These are phyloP conservation scores for Chrysochromulina parva DNA, from an alignment of 78 protist species.

Conservation along the genomic window DNA sequence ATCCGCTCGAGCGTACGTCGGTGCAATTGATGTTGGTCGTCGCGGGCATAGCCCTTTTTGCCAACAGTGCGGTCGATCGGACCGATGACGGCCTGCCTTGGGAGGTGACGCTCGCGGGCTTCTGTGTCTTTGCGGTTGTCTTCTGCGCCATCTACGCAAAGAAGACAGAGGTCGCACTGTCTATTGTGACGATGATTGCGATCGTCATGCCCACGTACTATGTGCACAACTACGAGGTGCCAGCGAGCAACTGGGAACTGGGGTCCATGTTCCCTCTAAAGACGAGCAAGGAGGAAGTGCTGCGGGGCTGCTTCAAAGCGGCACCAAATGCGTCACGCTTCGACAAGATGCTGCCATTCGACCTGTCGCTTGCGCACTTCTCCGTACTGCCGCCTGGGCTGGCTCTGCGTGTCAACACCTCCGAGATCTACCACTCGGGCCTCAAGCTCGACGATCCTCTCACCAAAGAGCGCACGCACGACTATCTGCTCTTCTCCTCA, in stretches of 20 bases:
- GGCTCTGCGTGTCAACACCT: not conserved
- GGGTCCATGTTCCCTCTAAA: not conserved
- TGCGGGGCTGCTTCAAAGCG: not conserved
- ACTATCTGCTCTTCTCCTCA: not conserved
- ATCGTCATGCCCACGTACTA: not conserved
- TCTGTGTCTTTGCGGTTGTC: not conserved
- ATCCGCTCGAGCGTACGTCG: not conserved
- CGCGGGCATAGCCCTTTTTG: not conserved
- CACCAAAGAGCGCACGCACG: not conserved
- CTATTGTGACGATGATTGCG: not conserved
- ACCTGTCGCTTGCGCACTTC: not conserved
- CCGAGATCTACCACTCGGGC: constrained; percentile 19
- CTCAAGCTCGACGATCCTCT: not conserved
- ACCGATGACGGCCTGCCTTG: constrained; percentile 23
- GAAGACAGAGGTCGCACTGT: not conserved
- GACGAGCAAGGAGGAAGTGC: not conserved
- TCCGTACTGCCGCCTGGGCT: not conserved
- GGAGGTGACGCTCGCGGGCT: not conserved
- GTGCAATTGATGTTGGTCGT: not conserved
- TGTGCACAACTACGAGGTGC: not conserved
- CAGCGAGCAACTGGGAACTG: not conserved
- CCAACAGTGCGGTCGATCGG: not conserved
- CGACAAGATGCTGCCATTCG: not conserved
- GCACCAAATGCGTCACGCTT: too few species aligned
- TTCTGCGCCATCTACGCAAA: not conserved